phyloP scores from a whole-genome alignment of 225 moss, liverwort and hornwort genomes.

The Asterella californica region DNA sequence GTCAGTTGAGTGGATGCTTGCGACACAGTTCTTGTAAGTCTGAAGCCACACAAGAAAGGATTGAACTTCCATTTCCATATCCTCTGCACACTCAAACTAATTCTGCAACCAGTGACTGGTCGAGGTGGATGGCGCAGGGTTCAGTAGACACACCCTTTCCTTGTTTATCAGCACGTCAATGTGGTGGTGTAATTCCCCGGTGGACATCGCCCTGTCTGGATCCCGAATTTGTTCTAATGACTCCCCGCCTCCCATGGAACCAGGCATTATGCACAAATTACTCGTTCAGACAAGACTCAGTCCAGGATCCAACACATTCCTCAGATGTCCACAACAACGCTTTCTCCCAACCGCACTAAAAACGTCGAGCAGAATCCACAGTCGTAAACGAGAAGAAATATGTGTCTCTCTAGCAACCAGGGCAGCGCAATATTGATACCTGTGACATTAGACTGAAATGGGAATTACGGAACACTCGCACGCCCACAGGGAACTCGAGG shows the following conservation, averaged over 20 bases:
- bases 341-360: too few relatives aligned
- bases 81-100: background rate
- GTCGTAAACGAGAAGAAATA: too few relatives aligned
- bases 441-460: too few relatives aligned
- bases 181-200: background rate
- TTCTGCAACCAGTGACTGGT: background rate
- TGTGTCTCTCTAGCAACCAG: too few relatives aligned
- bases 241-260: background rate
- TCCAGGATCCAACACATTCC: too few relatives aligned
- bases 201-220: background rate
- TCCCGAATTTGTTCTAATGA: background rate
- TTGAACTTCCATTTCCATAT: background rate
- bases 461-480: too few relatives aligned
- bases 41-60: background rate
- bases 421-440: too few relatives aligned
- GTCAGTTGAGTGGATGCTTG: background rate
- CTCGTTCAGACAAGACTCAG: background rate
- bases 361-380: too few relatives aligned
- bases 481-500: too few relatives aligned
- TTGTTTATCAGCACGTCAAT: slow-evolving; percentile 9
- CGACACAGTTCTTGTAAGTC: background rate
- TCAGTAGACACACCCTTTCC: background rate
- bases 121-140: background rate
- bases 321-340: too few relatives aligned
- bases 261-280: background rate